These are phyloP conservation scores for Aspergillus affinis DNA, from an alignment of 495 filamentous ascomycete species.

Conservation along the genomic window DNA sequence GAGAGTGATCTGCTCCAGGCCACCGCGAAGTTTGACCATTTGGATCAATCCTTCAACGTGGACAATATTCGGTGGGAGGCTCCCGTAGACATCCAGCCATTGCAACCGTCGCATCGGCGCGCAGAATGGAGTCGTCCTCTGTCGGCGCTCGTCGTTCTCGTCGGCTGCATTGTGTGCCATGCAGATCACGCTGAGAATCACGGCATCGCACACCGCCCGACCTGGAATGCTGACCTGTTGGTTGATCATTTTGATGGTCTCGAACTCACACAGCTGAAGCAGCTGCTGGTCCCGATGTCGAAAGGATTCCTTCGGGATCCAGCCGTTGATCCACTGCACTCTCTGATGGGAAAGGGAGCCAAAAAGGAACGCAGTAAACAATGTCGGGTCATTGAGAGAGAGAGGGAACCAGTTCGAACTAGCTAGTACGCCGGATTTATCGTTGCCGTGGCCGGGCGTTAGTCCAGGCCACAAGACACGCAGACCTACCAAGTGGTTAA, in stretches of 20 bases:
- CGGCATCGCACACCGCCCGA: slow-evolving; percentile 35
- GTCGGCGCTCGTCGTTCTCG: slow-evolving; percentile 10
- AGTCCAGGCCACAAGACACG: slow-evolving; percentile 39
- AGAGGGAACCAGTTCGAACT: slow-evolving; percentile 33
- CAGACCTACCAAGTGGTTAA: slow-evolving; percentile 22
- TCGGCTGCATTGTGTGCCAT: slow-evolving; percentile 42
- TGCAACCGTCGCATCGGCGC: slow-evolving; percentile 41
- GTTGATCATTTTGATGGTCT: slow-evolving; percentile 40
- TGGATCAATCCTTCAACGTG: slow-evolving; percentile 39
- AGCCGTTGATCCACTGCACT: slow-evolving; percentile 35
- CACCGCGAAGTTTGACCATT: slow-evolving; percentile 38
- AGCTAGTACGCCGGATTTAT: slow-evolving; percentile 5
- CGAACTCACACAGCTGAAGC: slow-evolving; percentile 35
- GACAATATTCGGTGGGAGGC: slow-evolving; percentile 36
- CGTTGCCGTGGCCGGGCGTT: slow-evolving; percentile 20
- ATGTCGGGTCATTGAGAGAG: slow-evolving; percentile 34
- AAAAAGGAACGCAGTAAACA: slow-evolving; percentile 41
- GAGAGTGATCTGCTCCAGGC: slow-evolving; percentile 32
- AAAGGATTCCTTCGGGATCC: slow-evolving; percentile 24
- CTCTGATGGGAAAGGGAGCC: slow-evolving; percentile 42
- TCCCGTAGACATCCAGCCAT: slow-evolving; percentile 44
- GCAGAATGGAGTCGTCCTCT: slow-evolving; percentile 31
- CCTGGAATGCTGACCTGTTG: slow-evolving; percentile 31
- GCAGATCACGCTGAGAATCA: slow-evolving; percentile 41
- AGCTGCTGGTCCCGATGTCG: slow-evolving; percentile 27